A percentile compares a stretch with the other conserved stretches of the same genome.
phyloP scores from a whole-genome alignment of 352 stramenopile genomes.

The Elongisporangium anandrum region DNA sequence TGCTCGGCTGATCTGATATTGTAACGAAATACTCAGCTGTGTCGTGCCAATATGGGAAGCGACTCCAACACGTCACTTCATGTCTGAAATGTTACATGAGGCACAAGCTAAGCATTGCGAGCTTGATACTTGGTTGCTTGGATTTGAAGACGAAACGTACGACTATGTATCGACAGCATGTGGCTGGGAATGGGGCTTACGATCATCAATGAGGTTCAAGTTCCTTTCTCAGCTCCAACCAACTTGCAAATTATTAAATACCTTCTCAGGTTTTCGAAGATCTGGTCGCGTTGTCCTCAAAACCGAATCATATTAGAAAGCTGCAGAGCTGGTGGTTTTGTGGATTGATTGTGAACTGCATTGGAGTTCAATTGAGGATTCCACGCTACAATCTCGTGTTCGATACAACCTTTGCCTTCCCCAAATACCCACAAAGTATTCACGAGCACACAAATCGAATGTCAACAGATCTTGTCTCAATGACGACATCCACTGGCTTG shows the following conservation, averaged over 20 bases:
- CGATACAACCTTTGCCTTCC: not conserved
- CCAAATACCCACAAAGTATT: not conserved
- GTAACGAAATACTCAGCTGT: not conserved
- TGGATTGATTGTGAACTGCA: too few species aligned
- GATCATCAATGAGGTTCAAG: not conserved
- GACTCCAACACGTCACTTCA: not conserved
- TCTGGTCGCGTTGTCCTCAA: not conserved
- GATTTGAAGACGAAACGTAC: not conserved
- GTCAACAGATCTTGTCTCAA: not conserved
- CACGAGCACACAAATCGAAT: not conserved
- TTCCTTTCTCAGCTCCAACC: not conserved
- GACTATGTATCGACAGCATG: not conserved
- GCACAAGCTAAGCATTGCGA: not conserved
- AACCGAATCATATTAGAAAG: not conserved
- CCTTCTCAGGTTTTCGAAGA: not conserved
- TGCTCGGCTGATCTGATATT: not conserved
- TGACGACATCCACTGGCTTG: not conserved
- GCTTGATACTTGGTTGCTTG: too few species aligned
- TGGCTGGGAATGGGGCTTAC: not conserved
- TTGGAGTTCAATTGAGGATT: not conserved
- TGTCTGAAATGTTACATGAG: too few species aligned
- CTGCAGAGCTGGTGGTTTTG: too few species aligned
- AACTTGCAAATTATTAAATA: not conserved
- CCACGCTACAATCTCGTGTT: too few species aligned
- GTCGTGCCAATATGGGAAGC: not conserved